phyloP scores from a whole-genome alignment of 495 filamentous ascomycete genomes.

The Penicillium ochrochloron region DNA sequence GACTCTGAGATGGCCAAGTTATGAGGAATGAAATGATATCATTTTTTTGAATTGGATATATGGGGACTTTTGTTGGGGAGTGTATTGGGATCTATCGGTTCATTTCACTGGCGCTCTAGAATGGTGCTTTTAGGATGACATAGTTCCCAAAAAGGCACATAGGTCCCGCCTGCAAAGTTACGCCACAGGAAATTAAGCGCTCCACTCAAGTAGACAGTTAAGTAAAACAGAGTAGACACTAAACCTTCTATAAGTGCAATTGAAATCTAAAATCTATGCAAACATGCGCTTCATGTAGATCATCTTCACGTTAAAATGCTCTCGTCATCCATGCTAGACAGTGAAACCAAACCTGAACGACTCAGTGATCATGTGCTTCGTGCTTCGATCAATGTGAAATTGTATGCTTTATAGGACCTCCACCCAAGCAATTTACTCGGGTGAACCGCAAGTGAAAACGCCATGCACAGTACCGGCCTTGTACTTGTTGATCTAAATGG shows the following conservation, averaged over 20 bases:
- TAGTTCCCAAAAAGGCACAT: neutral
- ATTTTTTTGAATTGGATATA: neutral
- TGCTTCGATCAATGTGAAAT: neutral
- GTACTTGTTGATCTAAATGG: neutral
- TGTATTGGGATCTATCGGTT: neutral
- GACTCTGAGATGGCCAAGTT: constrained; percentile 13
- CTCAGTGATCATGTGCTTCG: neutral
- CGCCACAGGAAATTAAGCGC: neutral
- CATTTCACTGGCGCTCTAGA: neutral
- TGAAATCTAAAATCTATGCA: neutral
- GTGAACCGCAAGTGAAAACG: neutral
- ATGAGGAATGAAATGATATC: constrained; percentile 17
- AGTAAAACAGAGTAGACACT: too few species aligned
- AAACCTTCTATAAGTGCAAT: neutral
- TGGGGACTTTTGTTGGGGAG: neutral
- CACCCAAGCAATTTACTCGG: neutral
- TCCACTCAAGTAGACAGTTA: too few species aligned
- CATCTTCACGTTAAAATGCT: neutral
- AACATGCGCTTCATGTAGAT: neutral
- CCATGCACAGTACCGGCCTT: neutral
- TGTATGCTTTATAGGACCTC: neutral
- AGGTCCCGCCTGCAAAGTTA: neutral
- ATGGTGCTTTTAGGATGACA: neutral
- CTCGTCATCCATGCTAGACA: neutral
- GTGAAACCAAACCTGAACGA: neutral